These are phyloP conservation scores for Boletus subcaerulescens DNA, from an alignment of 768 basidiomycete genomes.

Conservation along the genomic window DNA sequence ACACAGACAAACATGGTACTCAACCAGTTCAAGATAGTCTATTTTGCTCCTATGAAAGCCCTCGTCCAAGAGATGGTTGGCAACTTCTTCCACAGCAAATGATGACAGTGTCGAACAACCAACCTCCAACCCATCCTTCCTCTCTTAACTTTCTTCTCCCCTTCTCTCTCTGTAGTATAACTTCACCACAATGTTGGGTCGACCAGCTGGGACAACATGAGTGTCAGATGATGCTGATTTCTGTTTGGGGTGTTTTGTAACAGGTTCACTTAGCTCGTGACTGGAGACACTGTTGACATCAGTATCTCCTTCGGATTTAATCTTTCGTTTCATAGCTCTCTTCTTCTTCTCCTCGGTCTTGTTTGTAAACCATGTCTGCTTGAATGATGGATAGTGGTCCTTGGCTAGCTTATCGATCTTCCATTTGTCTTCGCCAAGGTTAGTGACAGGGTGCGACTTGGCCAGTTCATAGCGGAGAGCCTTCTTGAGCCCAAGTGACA, in stretches of 20 bases:
- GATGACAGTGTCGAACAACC: slow-evolving; percentile 8
- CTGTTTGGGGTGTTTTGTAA: too few species aligned
- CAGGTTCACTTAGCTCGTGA: too few species aligned
- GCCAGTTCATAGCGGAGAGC: not conserved
- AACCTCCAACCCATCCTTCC: not conserved
- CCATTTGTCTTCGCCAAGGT: not conserved
- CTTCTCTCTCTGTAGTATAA: slow-evolving; percentile 5
- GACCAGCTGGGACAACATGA: not conserved
- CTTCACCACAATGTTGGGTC: slow-evolving; percentile 35
- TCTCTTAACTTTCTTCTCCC: not conserved
- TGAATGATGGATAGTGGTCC: not conserved
- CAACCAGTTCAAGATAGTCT: slow-evolving; percentile 45
- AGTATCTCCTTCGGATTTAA: not conserved
- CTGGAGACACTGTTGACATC: not conserved
- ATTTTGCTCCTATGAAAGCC: slow-evolving; percentile 97
- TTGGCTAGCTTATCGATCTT: not conserved
- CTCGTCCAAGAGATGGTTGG: slow-evolving; percentile 99
- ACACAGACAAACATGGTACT: slow-evolving; percentile 92
- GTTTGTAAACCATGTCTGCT: not conserved
- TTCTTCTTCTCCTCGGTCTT: not conserved
- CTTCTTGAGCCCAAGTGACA: not conserved
- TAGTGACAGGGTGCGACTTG: not conserved
- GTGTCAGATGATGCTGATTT: too few species aligned
- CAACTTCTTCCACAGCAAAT: slow-evolving; percentile 53
- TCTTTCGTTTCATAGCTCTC: not conserved